phyloP scores from a whole-genome alignment of 177 flowering plant species.

The Vitis hybrid region DNA sequence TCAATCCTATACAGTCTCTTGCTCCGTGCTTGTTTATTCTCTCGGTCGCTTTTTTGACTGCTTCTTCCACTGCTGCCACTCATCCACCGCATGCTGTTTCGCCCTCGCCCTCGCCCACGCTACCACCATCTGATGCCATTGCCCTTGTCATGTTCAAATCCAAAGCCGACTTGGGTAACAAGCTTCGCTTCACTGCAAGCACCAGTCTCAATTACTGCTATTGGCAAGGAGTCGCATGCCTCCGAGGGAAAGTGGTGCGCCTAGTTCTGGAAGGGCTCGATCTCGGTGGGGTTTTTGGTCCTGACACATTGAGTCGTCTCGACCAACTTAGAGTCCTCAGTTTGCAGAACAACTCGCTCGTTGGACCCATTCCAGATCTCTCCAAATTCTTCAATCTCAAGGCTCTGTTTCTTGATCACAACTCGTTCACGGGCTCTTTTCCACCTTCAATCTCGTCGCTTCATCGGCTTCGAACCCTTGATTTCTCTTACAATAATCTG shows the following conservation, averaged over 20 bases:
- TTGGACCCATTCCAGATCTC: conserved; percentile 80
- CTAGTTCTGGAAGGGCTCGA: conserved; percentile 41
- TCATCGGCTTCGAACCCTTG: conserved; percentile 63
- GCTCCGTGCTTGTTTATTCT: background rate
- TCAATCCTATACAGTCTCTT: background rate
- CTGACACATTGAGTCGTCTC: conserved; percentile 49
- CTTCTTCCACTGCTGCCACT: background rate
- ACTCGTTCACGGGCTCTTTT: conserved; percentile 62
- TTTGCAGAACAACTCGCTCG: conserved; percentile 71
- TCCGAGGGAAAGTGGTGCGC: conserved; percentile 39
- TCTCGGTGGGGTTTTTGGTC: conserved; percentile 54
- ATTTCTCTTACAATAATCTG: conserved; percentile 66
- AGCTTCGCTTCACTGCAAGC: conserved; percentile 42
- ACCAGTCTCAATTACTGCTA: conserved; percentile 37
- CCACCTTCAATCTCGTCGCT: conserved; percentile 62
- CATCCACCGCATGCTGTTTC: background rate
- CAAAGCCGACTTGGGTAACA: conserved; percentile 48
- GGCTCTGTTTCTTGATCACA: conserved; percentile 67
- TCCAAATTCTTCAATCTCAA: conserved; percentile 65
- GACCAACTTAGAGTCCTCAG: conserved; percentile 86
- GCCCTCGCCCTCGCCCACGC: background rate
- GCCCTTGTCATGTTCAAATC: conserved; percentile 65
- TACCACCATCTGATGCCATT: conserved; percentile 35
- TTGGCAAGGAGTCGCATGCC: conserved; percentile 76
- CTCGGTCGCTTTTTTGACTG: background rate